These are phyloP conservation scores for Claviceps purpurea DNA, from an alignment of 2,329 filamentous ascomycete genomes.

Conservation along the genomic window DNA sequence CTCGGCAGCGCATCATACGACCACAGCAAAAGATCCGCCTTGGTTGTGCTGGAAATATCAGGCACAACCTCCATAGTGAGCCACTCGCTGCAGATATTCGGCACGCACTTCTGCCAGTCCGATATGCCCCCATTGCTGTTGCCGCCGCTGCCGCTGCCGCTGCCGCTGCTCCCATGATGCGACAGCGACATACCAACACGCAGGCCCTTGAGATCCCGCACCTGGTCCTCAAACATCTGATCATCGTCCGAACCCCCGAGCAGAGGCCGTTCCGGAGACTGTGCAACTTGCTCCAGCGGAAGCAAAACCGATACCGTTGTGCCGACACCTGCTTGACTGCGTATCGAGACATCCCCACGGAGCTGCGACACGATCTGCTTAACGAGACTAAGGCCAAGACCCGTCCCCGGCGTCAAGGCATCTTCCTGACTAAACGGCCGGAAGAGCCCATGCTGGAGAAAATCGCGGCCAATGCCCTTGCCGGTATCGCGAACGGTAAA, in stretches of 20 bases:
- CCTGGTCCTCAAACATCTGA: slow-evolving; percentile 24
- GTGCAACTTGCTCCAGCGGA: slow-evolving; percentile 11
- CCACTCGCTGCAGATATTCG: slow-evolving; percentile 19
- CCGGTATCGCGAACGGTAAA: slow-evolving; percentile 50
- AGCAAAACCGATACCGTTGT: slow-evolving; percentile 22
- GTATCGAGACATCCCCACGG: slow-evolving; percentile 43
- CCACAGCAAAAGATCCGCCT: slow-evolving; percentile 15
- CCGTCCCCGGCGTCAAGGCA: slow-evolving; percentile 43
- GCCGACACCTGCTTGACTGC: slow-evolving; percentile 25
- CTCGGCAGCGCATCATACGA: background rate
- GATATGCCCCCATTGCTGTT: slow-evolving; percentile 2
- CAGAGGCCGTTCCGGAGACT: slow-evolving; percentile 1
- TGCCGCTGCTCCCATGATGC: background rate
- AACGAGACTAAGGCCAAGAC: slow-evolving; percentile 53
- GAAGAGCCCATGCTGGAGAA: slow-evolving; percentile 45
- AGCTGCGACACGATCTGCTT: slow-evolving; percentile 44
- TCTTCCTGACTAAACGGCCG: slow-evolving; percentile 52
- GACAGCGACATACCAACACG: background rate
- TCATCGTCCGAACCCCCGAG: slow-evolving; percentile 38
- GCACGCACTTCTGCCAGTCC: slow-evolving; percentile 2
- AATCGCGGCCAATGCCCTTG: slow-evolving; percentile 50
- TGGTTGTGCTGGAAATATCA: slow-evolving; percentile 2
- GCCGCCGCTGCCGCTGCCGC: background rate
- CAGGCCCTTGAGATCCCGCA: slow-evolving; percentile 17
- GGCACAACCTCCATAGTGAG: slow-evolving; percentile 18